Conservation (phyloP, 2,329 filamentous ascomycete genomes). For the Aspergillus sp. region DNA sequence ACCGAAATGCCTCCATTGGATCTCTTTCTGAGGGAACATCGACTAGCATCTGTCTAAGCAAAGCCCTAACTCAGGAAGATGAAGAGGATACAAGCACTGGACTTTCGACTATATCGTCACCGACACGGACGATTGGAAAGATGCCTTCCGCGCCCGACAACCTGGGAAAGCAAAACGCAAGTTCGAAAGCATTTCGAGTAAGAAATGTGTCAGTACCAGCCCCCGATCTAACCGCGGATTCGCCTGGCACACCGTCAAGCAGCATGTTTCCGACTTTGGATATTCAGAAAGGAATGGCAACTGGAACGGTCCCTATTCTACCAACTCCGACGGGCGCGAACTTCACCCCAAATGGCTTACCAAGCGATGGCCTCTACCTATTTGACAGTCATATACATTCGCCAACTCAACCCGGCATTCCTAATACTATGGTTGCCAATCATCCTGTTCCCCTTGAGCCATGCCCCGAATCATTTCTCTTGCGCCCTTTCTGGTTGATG, state of each 20-base stretch:
- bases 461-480: constrained; percentile 77
- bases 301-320: constrained; percentile 52
- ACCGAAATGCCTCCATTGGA: constrained; percentile 27
- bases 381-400: constrained; percentile 80
- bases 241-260: constrained; percentile 67
- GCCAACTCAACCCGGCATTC: constrained; percentile 55
- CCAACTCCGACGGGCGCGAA: constrained; percentile 61
- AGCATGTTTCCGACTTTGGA: constrained; percentile 54
- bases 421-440: constrained; percentile 55
- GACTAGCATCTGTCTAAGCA: constrained; percentile 35
- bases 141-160: constrained; percentile 34
- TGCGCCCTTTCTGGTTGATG: constrained; percentile 98
- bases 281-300: constrained; percentile 40
- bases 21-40: constrained; percentile 35
- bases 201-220: constrained; percentile 65
- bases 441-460: constrained; percentile 77
- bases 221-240: constrained; percentile 57
- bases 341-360: constrained; percentile 51
- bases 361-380: constrained; percentile 64
- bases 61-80: constrained; percentile 40
- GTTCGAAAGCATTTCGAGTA: constrained; percentile 63
- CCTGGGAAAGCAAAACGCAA: constrained; percentile 64
- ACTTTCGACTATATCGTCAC: constrained; percentile 26
- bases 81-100: constrained; percentile 20
- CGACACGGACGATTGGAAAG: constrained; percentile 31